Evolutionary conservation across 352 stramenopile species (phyloP).

Genomic region (Halophytophthora polymorphica): DNA sequence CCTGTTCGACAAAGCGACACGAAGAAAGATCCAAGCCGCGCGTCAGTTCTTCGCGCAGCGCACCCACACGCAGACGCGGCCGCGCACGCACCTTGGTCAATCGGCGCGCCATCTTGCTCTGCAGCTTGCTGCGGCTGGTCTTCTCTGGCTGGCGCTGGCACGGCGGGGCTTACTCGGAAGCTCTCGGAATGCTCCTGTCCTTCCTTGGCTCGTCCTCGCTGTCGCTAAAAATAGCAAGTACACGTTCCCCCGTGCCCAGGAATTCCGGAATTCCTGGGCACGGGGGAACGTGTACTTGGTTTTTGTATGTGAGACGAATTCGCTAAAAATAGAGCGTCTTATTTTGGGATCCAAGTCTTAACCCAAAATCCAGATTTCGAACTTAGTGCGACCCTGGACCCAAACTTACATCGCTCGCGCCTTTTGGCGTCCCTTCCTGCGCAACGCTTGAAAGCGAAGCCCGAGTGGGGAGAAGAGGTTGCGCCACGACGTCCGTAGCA

Average conservation of each 20-base stretch:
- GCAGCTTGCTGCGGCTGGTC: background rate
- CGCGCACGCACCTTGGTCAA: constrained; percentile 62
- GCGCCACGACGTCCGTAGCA: too few relatives aligned
- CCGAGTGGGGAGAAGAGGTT: too few relatives aligned
- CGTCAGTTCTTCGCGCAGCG: background rate
- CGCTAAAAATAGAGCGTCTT: background rate
- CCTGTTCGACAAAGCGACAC: constrained; percentile 29
- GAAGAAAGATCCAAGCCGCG: background rate
- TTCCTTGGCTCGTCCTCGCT: background rate
- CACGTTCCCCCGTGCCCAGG: too few relatives aligned
- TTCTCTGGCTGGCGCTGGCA: background rate
- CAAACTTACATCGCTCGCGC: too few relatives aligned
- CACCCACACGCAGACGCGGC: background rate
- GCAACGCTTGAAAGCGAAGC: background rate
- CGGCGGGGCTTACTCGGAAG: too few relatives aligned
- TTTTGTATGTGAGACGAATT: too few relatives aligned
- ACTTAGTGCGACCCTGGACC: too few relatives aligned
- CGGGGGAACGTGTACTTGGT: too few relatives aligned
- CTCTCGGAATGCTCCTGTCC: background rate
- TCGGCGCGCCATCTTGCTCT: constrained; percentile 62
- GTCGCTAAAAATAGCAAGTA: constrained; percentile 7
- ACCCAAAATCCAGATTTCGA: too few relatives aligned
- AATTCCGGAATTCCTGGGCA: too few relatives aligned
- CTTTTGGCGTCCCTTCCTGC: background rate
- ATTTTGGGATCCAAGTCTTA: too few relatives aligned